These are phyloP conservation scores for Daldinia concentrica DNA, from an alignment of 495 filamentous ascomycete species.

Conservation along the genomic window DNA sequence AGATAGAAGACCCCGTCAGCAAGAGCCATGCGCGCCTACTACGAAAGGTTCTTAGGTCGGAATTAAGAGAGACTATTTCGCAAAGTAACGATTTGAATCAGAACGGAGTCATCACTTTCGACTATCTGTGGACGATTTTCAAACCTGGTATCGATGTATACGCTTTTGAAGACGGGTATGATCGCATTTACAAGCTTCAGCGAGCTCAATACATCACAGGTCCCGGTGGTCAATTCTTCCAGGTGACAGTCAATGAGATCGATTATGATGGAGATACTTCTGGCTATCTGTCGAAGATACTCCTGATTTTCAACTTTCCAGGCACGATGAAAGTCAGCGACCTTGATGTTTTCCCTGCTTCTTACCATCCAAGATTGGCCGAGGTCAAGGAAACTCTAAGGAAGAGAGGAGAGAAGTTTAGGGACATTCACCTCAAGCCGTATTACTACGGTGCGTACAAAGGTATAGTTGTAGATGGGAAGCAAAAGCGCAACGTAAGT, in stretches of 20 bases:
- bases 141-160: constrained; percentile 51
- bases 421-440: constrained; percentile 59
- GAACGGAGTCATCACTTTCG: constrained; percentile 68
- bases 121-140: constrained; percentile 60
- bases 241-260: constrained; percentile 57
- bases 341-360: constrained; percentile 65
- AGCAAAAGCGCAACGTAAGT: constrained; percentile 28
- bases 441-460: constrained; percentile 70
- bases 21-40: constrained; percentile 68
- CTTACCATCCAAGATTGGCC: constrained; percentile 60
- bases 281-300: constrained; percentile 55
- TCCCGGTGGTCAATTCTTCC: constrained; percentile 53
- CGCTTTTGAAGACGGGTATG: constrained; percentile 41
- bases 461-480: constrained; percentile 54
- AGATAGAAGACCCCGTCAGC: constrained; percentile 58
- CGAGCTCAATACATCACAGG: constrained; percentile 46
- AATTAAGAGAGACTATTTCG: constrained; percentile 66
- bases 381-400: constrained; percentile 53
- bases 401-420: constrained; percentile 60
- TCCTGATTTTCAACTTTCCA: constrained; percentile 60
- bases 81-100: constrained; percentile 64
- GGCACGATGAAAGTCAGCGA: constrained; percentile 66
- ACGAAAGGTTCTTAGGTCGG: constrained; percentile 62
- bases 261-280: constrained; percentile 70
- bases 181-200: constrained; percentile 49